Base-by-base conservation (phyloP, 352 stramenopile genomes). In the Blastocystis sp. region DNA sequence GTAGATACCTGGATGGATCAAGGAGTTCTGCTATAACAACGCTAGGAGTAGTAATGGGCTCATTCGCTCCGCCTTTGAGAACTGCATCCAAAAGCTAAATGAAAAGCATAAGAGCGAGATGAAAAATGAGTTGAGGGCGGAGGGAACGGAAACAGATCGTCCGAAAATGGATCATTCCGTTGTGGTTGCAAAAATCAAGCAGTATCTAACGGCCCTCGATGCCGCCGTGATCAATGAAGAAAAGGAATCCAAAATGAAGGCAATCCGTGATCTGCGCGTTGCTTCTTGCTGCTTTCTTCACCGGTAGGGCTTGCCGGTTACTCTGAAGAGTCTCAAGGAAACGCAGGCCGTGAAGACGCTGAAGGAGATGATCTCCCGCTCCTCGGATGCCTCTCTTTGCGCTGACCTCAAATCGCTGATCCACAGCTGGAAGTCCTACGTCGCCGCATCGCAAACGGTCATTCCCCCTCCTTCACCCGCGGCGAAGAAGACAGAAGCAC, bases 171-270 rank as follows among this genome's bases (percentile, higher is more conserved):
- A 52, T 43, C 28, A 68, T 24, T 84, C 74, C 0, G 42, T n/a
- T 2, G 24, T 84, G 17, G 74, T 84, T 14, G 74, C 65, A 21
- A 43, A 14, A 28, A 42, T 62, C 10, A 68, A 84, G 28, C 2
- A 14, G 3, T 24, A 38, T 3, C 40, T 68, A 10, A 38, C 38
- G 19, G 34, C 43, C 10, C 21, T 84, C 2, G 74, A 84, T n/a
- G 59, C 19, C n/a, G 54, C 74, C n/a, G 69, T 84, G 19, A 84
- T 84, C 2, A 84, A 84, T 28, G 74, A 84, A 69, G 48, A 84
- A 10, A 21, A 66, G 40, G 34, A 52, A 7, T 38, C 21, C 17
- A 63, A 10, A 9, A 1, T 70, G 14, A 10, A 42, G 40, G 21
- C 66, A 9, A 1, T 84, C 9, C 9, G 40, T 2, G 40, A 34